Percentiles rank a stretch among this genome's conserved stretches.
phyloP scores from a whole-genome alignment of 345 rosid genomes.

The Gossypioides kirkii region DNA sequence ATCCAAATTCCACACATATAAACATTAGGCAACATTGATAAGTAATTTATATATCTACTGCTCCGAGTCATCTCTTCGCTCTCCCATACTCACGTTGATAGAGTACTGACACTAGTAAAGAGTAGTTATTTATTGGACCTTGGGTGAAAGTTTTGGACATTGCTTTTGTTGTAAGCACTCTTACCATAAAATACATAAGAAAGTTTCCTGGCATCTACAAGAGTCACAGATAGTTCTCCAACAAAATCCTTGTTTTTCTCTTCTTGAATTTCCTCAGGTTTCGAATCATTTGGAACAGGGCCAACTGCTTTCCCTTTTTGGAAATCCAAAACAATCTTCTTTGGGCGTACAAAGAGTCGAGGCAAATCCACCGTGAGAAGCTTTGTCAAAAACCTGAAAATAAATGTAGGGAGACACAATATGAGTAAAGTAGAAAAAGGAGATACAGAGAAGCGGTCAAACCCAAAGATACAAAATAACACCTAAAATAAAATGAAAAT shows the following conservation, averaged over 20 bases:
- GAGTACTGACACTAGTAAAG: neutral
- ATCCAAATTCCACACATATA: neutral
- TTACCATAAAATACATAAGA: slow-evolving; percentile 71
- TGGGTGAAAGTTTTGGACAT: neutral
- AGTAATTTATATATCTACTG: neutral
- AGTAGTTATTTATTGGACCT: neutral
- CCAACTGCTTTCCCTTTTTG: slow-evolving; percentile 94
- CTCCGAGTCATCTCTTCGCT: neutral
- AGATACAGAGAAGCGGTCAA: neutral
- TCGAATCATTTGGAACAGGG: slow-evolving; percentile 59
- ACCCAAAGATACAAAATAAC: neutral
- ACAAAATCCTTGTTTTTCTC: slow-evolving; percentile 76
- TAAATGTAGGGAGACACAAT: slow-evolving; percentile 12
- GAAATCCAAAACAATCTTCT: slow-evolving; percentile 96
- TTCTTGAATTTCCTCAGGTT: slow-evolving; percentile 81
- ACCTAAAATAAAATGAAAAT: neutral
- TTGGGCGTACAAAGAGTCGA: slow-evolving; percentile 86
- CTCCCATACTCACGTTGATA: neutral
- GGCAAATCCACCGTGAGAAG: slow-evolving; percentile 95
- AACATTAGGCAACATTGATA: neutral
- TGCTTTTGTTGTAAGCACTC: neutral
- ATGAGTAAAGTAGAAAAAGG: neutral
- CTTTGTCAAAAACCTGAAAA: slow-evolving; percentile 80
- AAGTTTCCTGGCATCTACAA: slow-evolving; percentile 91
- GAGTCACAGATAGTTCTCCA: slow-evolving; percentile 92